Conservation (phyloP, 805 yeast genomes). For the Yarrowia porcina region DNA sequence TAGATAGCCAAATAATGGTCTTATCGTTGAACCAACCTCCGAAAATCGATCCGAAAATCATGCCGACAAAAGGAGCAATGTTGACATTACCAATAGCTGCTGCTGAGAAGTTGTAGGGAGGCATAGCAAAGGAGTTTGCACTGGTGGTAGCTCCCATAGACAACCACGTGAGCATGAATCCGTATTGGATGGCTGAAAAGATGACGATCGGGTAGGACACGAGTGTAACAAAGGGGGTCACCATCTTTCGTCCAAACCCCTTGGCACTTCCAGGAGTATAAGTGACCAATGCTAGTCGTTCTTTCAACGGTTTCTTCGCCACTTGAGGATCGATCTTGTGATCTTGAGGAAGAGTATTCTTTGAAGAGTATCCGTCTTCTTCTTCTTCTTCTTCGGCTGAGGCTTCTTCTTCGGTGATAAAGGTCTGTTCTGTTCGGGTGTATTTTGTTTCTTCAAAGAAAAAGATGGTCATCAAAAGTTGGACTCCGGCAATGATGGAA, state of each 20-base stretch:
- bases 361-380: background rate
- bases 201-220: slow-evolving; percentile 21
- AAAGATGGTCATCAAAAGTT: background rate
- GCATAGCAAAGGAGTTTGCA: background rate
- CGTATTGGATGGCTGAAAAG: slow-evolving; percentile 25
- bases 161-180: slow-evolving; percentile 26
- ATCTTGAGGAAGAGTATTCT: background rate
- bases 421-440: background rate
- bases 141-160: slow-evolving; percentile 16
- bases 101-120: slow-evolving; percentile 26
- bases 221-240: slow-evolving; percentile 14
- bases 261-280: background rate
- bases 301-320: background rate
- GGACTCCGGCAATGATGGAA: background rate
- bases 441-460: background rate
- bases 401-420: background rate
- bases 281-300: slow-evolving; percentile 7
- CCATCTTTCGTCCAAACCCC: slow-evolving; percentile 6
- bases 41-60: slow-evolving; percentile 17
- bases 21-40: slow-evolving; percentile 27
- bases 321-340: background rate
- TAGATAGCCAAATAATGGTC: slow-evolving; percentile 25
- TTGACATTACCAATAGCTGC: slow-evolving; percentile 27
- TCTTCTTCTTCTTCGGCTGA: background rate
- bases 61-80: slow-evolving; percentile 26